Base-by-base conservation (phyloP, 2,329 filamentous ascomycete species). In the Atkinsonella hypoxylon region DNA sequence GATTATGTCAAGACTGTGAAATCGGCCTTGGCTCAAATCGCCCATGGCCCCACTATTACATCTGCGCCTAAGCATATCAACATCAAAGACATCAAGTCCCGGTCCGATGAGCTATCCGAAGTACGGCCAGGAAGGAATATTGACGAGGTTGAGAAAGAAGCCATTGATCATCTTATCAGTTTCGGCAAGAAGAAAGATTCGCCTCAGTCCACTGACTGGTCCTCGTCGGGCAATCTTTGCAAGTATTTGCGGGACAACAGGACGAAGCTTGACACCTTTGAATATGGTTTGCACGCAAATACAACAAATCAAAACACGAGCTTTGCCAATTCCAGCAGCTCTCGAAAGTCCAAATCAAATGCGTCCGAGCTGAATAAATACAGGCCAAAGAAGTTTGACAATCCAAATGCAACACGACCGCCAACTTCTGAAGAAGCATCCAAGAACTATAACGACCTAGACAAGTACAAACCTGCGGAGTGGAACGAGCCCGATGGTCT, bases 121-220 rank as follows among this genome's bases (percentile, higher is more conserved):
- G 50, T 65, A n/a, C 67, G 67, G 3, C 66, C 68, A 6, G 69
- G 66, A 15, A 66, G 63, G 50, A 71, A 67, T 42, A 70, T 70
- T 31, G 70, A 74, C 51, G 70, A 74, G 51, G 67, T 67, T 10
- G 70, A 75, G 57, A 64, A 69, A 45, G 69, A 66, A 20, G 70
- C 69, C 4, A 65, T 75, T 51, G 67, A 74, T 47, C 65, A 70
- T 42, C 59, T 76, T 4, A 62, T 75, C 32, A 68, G 67, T 46
- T 61, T 63, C 20, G 58, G 64, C 17, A 54, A 57, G 30, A 17
- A 40, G 6, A 10, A 42, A 8, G 12, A 47, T 50, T 8, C 47
- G 47, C 2, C 20, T 51, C 7, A 56, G 56, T 32, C 60, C 57
- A 31, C 55, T 59, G 48, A 47, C 30, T 48, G 48, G 51, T 41